phyloP scores from a whole-genome alignment of 192 early-diverging fungal species.

The Gigaspora rosea region DNA sequence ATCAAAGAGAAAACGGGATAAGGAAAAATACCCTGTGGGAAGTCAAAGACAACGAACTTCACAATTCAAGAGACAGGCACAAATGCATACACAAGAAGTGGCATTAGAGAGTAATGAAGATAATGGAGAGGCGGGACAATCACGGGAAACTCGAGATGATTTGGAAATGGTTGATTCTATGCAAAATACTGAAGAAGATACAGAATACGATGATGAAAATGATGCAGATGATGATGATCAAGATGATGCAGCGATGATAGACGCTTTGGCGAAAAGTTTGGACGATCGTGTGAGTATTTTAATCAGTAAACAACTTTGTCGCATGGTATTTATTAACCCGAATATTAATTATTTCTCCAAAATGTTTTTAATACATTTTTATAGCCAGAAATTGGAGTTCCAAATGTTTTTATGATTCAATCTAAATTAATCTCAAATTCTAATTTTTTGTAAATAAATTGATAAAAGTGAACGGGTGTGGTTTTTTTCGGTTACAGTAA shows the following conservation, averaged over 20 bases:
- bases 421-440: conserved; percentile 36
- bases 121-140: background rate
- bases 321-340: background rate
- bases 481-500: too few relatives aligned
- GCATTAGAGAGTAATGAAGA: background rate
- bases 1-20: background rate
- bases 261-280: conserved; percentile 18
- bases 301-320: background rate
- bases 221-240: background rate
- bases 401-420: conserved; percentile 59
- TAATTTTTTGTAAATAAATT: too few relatives aligned
- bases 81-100: background rate
- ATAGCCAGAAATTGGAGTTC: conserved; percentile 65
- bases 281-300: conserved; percentile 18
- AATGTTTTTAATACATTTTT: conserved; percentile 1
- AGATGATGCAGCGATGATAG: conserved; percentile 3
- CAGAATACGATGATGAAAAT: conserved; percentile 1
- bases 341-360: conserved; percentile 11
- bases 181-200: conserved; percentile 14
- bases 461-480: too few relatives aligned
- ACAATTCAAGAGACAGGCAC: background rate
- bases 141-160: conserved; percentile 1
- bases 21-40: conserved; percentile 6
- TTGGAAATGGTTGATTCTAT: conserved; percentile 13
- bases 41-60: background rate